Percentiles rank a stretch among this genome's conserved stretches.
Conservation (phyloP, 2,329 filamentous ascomycete species). For the Exophiala lecanii-corni region DNA sequence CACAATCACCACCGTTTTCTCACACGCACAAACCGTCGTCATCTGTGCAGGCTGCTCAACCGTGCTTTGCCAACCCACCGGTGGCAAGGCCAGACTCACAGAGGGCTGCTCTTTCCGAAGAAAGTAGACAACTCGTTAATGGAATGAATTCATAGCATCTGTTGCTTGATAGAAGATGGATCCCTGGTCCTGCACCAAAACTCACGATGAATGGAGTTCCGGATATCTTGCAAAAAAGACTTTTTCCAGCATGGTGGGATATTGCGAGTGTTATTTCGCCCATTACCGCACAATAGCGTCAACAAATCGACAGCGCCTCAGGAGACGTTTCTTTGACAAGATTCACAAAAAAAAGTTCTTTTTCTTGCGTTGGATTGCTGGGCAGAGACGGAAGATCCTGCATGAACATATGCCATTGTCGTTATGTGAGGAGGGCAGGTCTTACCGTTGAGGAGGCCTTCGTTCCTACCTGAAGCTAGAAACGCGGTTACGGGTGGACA, state of each 20-base stretch:
- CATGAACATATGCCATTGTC: constrained; percentile 23
- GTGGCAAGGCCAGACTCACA: constrained; percentile 97
- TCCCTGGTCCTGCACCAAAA: constrained; percentile 36
- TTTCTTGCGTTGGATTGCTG: constrained; percentile 26
- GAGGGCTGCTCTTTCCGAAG: constrained; percentile 99
- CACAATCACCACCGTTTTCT: constrained; percentile 99
- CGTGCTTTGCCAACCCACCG: constrained; percentile 98
- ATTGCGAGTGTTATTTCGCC: constrained; percentile 39
- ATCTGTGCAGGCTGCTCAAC: constrained; percentile 99
- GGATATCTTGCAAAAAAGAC: constrained; percentile 69
- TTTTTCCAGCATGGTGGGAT: constrained; percentile 21
- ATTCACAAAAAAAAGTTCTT: constrained; percentile 30
- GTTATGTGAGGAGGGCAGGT: constrained; percentile 26
- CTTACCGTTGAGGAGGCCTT: constrained; percentile 28
- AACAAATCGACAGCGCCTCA: not conserved
- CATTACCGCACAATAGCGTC: constrained; percentile 1
- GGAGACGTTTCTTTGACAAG: not conserved
- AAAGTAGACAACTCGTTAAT: constrained; percentile 70
- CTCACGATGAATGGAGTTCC: constrained; percentile 66
- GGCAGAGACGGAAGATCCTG: constrained; percentile 28
- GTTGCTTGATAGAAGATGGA: constrained; percentile 47
- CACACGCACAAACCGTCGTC: constrained; percentile 99
- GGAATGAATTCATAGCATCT: constrained; percentile 32
- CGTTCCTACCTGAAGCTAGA: constrained; percentile 25
- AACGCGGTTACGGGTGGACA: constrained; percentile 18